A percentile compares a stretch with the other conserved stretches of the same genome.
Evolutionary conservation across 2,329 filamentous ascomycete genomes (phyloP).

Genomic region (Fusarium sp.): DNA sequence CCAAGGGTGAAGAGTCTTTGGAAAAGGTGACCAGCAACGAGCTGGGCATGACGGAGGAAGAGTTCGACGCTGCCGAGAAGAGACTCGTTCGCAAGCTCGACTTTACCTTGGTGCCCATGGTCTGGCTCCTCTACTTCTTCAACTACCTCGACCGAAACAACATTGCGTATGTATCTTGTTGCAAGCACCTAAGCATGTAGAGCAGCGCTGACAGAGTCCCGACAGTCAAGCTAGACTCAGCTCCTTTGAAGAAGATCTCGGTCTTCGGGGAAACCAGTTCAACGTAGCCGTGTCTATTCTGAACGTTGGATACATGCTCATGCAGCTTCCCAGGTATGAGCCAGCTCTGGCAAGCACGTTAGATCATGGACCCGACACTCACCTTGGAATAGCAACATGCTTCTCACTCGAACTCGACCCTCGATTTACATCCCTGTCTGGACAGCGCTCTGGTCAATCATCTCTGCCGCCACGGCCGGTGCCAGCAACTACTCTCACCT

Average conservation of each 20-base stretch:
- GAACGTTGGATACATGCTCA: conserved; percentile 37
- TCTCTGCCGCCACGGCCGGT: conserved; percentile 36
- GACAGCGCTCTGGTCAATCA: conserved; percentile 35
- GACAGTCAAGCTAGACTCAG: conserved; percentile 39
- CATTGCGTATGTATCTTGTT: conserved; percentile 29
- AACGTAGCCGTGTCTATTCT: conserved; percentile 42
- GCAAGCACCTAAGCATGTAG: neutral
- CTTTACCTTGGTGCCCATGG: conserved; percentile 38
- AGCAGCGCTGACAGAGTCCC: neutral
- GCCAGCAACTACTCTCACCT: conserved; percentile 18
- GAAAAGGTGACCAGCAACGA: neutral
- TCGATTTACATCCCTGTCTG: conserved; percentile 31
- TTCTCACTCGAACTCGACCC: conserved; percentile 27
- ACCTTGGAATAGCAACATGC: conserved; percentile 15
- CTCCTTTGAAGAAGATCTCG: conserved; percentile 39
- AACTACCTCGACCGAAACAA: conserved; percentile 40
- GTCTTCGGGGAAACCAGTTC: conserved; percentile 38
- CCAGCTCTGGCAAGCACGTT: no score
- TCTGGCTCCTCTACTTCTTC: conserved; percentile 40
- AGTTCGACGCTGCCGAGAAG: conserved; percentile 16
- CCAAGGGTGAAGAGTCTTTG: neutral
- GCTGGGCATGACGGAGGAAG: neutral
- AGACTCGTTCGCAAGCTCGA: conserved; percentile 40
- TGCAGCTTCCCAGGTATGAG: conserved; percentile 12
- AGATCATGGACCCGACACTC: neutral